Conservation (phyloP, 2,329 filamentous ascomycete species). For the Amphichorda felina region DNA sequence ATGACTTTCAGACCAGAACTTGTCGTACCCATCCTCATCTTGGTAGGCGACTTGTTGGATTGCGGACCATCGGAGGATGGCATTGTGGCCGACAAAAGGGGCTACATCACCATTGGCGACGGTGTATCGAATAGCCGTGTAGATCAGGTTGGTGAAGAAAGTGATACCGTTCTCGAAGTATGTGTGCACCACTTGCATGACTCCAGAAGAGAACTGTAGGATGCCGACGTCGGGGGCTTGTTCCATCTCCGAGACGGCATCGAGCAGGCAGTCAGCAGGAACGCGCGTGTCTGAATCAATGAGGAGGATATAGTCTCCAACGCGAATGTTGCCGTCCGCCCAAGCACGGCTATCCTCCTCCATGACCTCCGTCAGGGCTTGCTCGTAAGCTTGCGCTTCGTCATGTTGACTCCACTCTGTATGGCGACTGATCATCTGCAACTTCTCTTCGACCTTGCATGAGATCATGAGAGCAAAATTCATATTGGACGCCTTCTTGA, state of each 20-base stretch:
- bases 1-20: slow-evolving; percentile 72
- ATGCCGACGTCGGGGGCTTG: slow-evolving; percentile 68
- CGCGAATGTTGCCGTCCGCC: slow-evolving; percentile 76
- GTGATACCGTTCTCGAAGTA: slow-evolving; percentile 63
- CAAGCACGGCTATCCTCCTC: slow-evolving; percentile 58
- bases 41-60: slow-evolving; percentile 62
- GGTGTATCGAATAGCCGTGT: slow-evolving; percentile 66
- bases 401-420: slow-evolving; percentile 56
- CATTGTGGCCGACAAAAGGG: slow-evolving; percentile 74
- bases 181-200: slow-evolving; percentile 67
- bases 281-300: slow-evolving; percentile 75
- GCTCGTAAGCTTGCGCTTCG: slow-evolving; percentile 54
- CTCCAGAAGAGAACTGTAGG: slow-evolving; percentile 65
- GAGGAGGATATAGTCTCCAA: slow-evolving; percentile 68
- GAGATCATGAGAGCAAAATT: slow-evolving; percentile 59
- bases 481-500: slow-evolving; percentile 64
- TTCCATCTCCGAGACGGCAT: slow-evolving; percentile 74
- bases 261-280: slow-evolving; percentile 63
- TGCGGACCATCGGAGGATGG: slow-evolving; percentile 63
- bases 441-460: slow-evolving; percentile 58
- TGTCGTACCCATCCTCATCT: slow-evolving; percentile 61
- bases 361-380: slow-evolving; percentile 53
- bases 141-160: slow-evolving; percentile 64
- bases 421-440: slow-evolving; percentile 42
- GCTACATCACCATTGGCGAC: slow-evolving; percentile 67